Base-by-base conservation (phyloP, 331 rosid species). In the Quercus lobata region DNA sequence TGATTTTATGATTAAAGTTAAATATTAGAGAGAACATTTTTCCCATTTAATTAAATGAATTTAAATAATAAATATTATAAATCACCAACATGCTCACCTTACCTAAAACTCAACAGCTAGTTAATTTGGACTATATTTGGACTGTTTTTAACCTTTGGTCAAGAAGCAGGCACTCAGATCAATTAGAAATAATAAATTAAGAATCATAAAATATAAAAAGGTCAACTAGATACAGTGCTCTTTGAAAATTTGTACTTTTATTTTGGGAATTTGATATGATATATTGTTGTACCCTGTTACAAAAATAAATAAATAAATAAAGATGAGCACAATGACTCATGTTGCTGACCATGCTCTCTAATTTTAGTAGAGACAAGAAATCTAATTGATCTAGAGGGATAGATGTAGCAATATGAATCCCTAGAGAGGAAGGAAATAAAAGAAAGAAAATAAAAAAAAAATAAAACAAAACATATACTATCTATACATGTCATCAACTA, bases 401-500 rank as follows among this genome's bases (percentile, higher is more conserved):
- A 10, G n/a, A 53, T 34, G 52, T 35, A 62, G 35, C 56, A 17
- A 17, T 27, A 10, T 71, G 35, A 73, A 71, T 72, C 78, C 76
- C 27, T 32, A 29, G n/a, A 46, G 37, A n/a, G n/a, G 25, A 15
- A 57, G 1, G 60, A 16, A 68, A 68, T 19, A 25, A 15, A 57
- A 1, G 49, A 16, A 68, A 32, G 15, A 7, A 19, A 68, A 24
- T 11, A 54, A 78, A 60, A 54, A 78, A 60, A 16, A 41, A 29
- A 71, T 7, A 2, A 71, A 71, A 68, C n/a, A n/a, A 34, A 68
- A 15, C 69, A 49, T 35, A 17, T 53, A 24, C 2, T 32, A 14
- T 52, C 83, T 66, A 56, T 83, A 72, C 80, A 58, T n/a, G 60
- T 76, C 69, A 73, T 76, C 71, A 70, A 83, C 52, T 76, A 22